These are phyloP conservation scores for Prunus armeniaca DNA, from an alignment of 306 rosid species.

Conservation along the genomic window DNA sequence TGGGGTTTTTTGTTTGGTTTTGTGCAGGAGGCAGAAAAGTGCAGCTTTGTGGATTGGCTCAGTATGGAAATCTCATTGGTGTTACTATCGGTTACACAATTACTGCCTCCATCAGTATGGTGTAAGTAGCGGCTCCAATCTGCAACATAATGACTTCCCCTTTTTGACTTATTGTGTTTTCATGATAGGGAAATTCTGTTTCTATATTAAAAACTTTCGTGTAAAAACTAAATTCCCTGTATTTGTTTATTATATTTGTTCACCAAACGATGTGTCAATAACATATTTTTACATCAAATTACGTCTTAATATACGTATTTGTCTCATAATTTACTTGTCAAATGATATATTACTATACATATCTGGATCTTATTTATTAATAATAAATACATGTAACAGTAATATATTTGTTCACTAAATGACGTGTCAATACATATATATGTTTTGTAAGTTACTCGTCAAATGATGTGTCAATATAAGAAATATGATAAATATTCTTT, in stretches of 20 bases:
- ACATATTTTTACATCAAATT: background rate
- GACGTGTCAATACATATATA: background rate
- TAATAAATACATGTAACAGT: background rate
- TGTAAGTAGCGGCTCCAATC: constrained; percentile 44
- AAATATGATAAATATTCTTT: too few relatives aligned
- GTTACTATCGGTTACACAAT: constrained; percentile 91
- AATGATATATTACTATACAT: background rate
- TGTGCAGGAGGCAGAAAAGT: constrained; percentile 70
- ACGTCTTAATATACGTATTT: background rate
- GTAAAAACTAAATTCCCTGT: background rate
- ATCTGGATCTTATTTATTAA: too few relatives aligned
- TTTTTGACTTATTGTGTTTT: background rate
- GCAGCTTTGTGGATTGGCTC: constrained; percentile 89
- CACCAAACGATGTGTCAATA: background rate
- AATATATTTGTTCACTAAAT: background rate
- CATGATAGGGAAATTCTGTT: background rate
- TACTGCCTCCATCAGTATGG: constrained; percentile 94
- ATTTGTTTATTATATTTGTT: too few relatives aligned
- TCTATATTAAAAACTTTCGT: background rate
- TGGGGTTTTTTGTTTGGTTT: background rate
- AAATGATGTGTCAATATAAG: too few relatives aligned
- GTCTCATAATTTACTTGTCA: background rate
- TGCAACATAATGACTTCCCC: background rate
- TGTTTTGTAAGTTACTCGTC: too few relatives aligned
- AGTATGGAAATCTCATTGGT: constrained; percentile 75